Evolutionary conservation across 257 asterid genomes (phyloP).

Genomic region (Jasminum sambac): DNA sequence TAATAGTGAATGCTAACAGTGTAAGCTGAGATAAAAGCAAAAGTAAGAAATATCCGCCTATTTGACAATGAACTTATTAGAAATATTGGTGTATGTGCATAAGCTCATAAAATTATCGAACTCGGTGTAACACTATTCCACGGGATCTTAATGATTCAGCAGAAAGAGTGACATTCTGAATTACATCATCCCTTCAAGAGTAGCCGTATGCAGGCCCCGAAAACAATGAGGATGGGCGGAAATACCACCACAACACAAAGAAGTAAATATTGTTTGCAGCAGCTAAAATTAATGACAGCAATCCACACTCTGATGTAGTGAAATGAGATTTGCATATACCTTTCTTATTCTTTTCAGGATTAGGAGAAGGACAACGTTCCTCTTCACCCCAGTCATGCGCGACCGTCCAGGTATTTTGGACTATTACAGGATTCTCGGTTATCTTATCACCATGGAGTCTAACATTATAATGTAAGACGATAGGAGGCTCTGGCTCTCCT

Average conservation of each 20-base stretch:
- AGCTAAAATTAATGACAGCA: background rate
- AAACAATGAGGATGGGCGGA: background rate
- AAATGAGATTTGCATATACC: constrained; percentile 40
- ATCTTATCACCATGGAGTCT: constrained; percentile 87
- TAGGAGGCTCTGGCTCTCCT: constrained; percentile 95
- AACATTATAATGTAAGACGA: constrained; percentile 87
- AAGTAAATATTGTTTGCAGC: background rate
- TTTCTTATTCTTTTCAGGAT: constrained; percentile 57
- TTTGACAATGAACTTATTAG: background rate
- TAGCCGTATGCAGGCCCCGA: background rate
- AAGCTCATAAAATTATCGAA: background rate
- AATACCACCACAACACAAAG: background rate
- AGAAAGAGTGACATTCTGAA: background rate
- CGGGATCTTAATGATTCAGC: background rate
- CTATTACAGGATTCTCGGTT: constrained; percentile 93
- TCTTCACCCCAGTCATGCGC: constrained; percentile 98
- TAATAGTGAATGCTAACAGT: background rate
- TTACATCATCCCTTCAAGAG: background rate
- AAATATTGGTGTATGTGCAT: background rate
- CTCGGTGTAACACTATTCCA: background rate
- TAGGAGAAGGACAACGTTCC: constrained; percentile 85
- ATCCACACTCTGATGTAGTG: background rate
- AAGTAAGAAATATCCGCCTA: background rate
- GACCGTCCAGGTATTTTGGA: constrained; percentile 93
- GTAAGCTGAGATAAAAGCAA: background rate